phyloP scores from a whole-genome alignment of 805 yeast species.

The Metschnikowia koreensis region DNA sequence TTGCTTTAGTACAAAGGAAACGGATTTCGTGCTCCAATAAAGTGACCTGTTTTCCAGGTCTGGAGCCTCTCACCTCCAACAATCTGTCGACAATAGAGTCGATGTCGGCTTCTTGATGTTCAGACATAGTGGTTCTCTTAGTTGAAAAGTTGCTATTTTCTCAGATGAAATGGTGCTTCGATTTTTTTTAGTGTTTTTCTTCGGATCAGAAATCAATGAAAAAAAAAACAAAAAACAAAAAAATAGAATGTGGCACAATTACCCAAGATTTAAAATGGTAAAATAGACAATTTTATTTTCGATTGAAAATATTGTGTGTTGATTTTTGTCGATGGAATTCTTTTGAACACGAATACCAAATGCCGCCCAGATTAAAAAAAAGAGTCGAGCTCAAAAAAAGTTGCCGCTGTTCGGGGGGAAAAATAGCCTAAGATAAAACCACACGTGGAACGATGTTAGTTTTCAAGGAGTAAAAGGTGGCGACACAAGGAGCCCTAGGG shows the following conservation, averaged over 20 bases:
- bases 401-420: constrained; percentile 5
- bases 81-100: constrained; percentile 96
- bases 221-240: background rate
- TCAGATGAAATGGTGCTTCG: background rate
- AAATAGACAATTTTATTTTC: background rate
- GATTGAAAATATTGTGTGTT: background rate
- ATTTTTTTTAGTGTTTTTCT: background rate
- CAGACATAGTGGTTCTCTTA: constrained; percentile 26
- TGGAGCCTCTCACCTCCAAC: constrained; percentile 94
- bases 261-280: background rate
- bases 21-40: constrained; percentile 92
- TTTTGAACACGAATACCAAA: constrained; percentile 8
- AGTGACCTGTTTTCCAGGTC: constrained; percentile 97
- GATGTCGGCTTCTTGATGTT: constrained; percentile 77
- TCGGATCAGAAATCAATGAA: background rate
- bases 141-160: background rate
- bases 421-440: constrained; percentile 5
- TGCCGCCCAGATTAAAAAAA: constrained; percentile 7
- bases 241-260: too few species aligned
- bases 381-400: constrained; percentile 1
- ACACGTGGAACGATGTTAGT: constrained; percentile 7
- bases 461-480: constrained; percentile 7
- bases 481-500: constrained; percentile 9
- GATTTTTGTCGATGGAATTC: constrained; percentile 6
- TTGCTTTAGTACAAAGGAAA: constrained; percentile 93